Evolutionary conservation across 192 early-diverging fungal species (phyloP).

Genomic region (Helicostylum pulchrum): DNA sequence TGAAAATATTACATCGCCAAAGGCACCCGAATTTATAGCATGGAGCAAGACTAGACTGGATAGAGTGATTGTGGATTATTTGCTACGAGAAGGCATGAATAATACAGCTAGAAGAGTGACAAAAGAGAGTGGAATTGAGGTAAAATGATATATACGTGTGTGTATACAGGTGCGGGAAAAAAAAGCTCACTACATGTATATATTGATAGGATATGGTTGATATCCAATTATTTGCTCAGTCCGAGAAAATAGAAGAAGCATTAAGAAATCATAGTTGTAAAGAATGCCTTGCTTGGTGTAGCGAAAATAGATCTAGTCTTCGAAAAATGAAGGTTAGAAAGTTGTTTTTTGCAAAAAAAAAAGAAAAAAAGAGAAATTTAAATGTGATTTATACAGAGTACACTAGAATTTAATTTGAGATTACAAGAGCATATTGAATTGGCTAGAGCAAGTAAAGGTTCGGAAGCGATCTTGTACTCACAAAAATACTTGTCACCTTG

Average conservation of each 20-base stretch:
- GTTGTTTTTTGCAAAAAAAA: background rate
- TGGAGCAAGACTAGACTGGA: conserved; percentile 89
- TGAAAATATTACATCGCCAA: conserved; percentile 54
- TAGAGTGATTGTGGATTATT: conserved; percentile 91
- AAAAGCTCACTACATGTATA: background rate
- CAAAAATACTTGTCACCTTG: conserved; percentile 81
- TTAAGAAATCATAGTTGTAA: conserved; percentile 75
- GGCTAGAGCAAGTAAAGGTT: conserved; percentile 54
- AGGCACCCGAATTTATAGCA: conserved; percentile 69
- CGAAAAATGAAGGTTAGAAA: conserved; percentile 79
- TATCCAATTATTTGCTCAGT: conserved; percentile 84
- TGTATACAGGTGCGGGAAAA: background rate
- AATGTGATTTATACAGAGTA: conserved; percentile 59
- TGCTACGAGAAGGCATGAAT: conserved; percentile 84
- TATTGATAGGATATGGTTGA: conserved; percentile 76
- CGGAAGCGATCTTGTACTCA: conserved; percentile 82
- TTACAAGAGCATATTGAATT: conserved; percentile 96
- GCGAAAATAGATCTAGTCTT: conserved; percentile 83
- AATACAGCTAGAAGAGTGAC: conserved; percentile 73
- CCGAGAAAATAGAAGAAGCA: conserved; percentile 76
- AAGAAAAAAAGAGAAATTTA: background rate
- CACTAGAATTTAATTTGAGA: conserved; percentile 93
- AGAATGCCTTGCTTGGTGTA: conserved; percentile 92
- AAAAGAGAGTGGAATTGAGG: conserved; percentile 60
- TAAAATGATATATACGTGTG: conserved; percentile 20